Conservation (phyloP, 371 early-diverging fungal genomes). For the Mortierella sp. region DNA sequence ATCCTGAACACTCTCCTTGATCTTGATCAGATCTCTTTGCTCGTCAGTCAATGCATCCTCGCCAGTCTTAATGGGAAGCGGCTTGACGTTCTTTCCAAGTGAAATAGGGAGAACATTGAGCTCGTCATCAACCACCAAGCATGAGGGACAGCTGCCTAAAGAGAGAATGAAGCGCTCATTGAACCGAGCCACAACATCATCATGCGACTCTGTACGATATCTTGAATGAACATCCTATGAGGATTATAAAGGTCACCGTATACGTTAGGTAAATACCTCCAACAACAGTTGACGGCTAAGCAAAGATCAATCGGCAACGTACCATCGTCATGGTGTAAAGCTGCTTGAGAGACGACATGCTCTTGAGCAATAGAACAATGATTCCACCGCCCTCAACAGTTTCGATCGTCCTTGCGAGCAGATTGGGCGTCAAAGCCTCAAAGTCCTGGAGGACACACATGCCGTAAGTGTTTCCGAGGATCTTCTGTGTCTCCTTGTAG, state of each 20-base stretch:
- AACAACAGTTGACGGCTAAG: too few species aligned
- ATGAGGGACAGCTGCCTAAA: constrained; percentile 89
- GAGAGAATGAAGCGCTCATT: constrained; percentile 98
- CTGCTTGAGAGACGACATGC: constrained; percentile 95
- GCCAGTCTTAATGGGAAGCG: constrained; percentile 70
- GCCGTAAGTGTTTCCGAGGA: constrained; percentile 98
- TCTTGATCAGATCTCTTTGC: constrained; percentile 80
- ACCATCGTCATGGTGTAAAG: constrained; percentile 98
- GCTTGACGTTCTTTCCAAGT: constrained; percentile 90
- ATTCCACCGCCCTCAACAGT: constrained; percentile 99
- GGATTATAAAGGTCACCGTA: too few species aligned
- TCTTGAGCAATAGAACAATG: constrained; percentile 93
- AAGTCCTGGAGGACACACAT: constrained; percentile 99
- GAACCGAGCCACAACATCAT: constrained; percentile 95
- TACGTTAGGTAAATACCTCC: too few species aligned
- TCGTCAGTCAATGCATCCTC: constrained; percentile 69
- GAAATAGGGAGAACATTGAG: constrained; percentile 96
- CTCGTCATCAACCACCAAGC: constrained; percentile 97
- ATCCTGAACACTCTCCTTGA: constrained; percentile 87
- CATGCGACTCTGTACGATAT: constrained; percentile 94
- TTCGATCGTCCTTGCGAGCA: constrained; percentile 97
- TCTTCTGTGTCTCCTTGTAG: constrained; percentile 99
- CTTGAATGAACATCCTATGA: constrained; percentile 90
- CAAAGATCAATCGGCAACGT: too few species aligned
- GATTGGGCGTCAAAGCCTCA: constrained; percentile 98